Base-by-base conservation (phyloP, 1,284 basidiomycete genomes). In the Paramarasmius palmivorus region DNA sequence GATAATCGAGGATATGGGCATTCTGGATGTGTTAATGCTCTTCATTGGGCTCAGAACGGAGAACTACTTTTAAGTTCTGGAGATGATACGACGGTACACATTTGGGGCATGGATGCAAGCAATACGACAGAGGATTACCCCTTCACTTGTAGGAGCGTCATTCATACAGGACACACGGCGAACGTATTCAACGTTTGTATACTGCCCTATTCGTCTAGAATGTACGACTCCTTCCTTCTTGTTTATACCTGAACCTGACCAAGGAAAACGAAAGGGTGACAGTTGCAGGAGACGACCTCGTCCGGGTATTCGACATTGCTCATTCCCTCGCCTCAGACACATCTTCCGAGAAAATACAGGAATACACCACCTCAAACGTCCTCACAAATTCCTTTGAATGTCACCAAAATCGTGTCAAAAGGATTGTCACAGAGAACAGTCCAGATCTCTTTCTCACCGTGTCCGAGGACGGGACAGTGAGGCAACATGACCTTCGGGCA, bases 151-250 rank as follows among this genome's bases (percentile, higher is more conserved):
- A 80, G 75, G 55, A 74, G 75, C 37, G 81, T 82, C 56, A 86
- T 94, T 55, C 65, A 78, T 12, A 94, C 92, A 1, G 92, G 91
- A 1, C 95, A 98, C 71, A 78, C 74, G 25, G 84, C 81, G 15
- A 97, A 97, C 66, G 94, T 98, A 55, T 98, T 98, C 75, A 88
- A 86, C 54, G 85, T 85, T 2, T 86, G 92, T 51, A 90, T 92
- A 78, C 76, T 96, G 1, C 93, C 93, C 0, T 74, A 84, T 61
- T 87, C 87, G 17, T 76, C 81, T 36, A 75, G 83, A 57, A 84
- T 87, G 85, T 87, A 62, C 70, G 78, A 69, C 22, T 50, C 17
- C 19, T 4, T 52, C 55, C 39, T 14, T 17, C 34, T 55, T 40
- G 19, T 57, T 61, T 37, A 55, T 55, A 45, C 61, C 50, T 23